Evolutionary conservation across 768 basidiomycete genomes (phyloP).

Genomic region (Russula earlei): DNA sequence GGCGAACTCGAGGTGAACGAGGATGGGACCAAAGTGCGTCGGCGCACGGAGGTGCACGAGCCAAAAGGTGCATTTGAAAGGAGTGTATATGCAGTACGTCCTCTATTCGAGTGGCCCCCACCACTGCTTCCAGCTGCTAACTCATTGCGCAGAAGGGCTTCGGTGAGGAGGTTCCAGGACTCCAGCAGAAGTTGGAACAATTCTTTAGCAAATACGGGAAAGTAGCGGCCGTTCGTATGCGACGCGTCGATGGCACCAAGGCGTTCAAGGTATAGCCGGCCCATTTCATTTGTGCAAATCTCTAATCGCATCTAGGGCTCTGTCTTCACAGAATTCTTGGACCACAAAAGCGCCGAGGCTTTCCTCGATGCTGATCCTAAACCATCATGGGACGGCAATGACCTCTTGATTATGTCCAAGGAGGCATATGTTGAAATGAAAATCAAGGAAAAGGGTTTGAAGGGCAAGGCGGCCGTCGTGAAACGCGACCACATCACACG

Average conservation of each 20-base stretch:
- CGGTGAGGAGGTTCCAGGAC: conserved; percentile 47
- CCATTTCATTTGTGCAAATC: neutral
- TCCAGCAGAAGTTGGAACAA: conserved; percentile 73
- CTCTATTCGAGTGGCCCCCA: no score
- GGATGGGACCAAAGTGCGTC: no score
- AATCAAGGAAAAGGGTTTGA: conserved; percentile 87
- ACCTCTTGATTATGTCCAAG: no score
- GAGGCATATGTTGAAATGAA: conserved; percentile 92
- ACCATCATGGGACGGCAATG: no score
- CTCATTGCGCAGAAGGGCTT: conserved; percentile 69
- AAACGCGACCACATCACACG: conserved; percentile 45
- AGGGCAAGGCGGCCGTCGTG: conserved; percentile 55
- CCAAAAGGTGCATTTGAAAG: no score
- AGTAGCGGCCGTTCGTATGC: conserved; percentile 79
- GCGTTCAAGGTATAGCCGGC: conserved; percentile 66
- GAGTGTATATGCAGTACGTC: no score
- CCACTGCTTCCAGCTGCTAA: neutral
- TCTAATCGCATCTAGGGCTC: conserved; percentile 47
- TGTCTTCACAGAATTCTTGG: no score
- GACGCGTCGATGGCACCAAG: conserved; percentile 67
- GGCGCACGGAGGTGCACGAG: no score
- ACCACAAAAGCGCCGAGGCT: no score
- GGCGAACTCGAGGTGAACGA: no score
- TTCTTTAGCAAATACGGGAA: conserved; percentile 74
- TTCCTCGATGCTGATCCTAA: conserved; percentile 77